Percentiles rank a stretch among this genome's conserved stretches.
These are phyloP conservation scores for Mucor irregularis DNA, from an alignment of 371 early-diverging fungal species.

Conservation along the genomic window DNA sequence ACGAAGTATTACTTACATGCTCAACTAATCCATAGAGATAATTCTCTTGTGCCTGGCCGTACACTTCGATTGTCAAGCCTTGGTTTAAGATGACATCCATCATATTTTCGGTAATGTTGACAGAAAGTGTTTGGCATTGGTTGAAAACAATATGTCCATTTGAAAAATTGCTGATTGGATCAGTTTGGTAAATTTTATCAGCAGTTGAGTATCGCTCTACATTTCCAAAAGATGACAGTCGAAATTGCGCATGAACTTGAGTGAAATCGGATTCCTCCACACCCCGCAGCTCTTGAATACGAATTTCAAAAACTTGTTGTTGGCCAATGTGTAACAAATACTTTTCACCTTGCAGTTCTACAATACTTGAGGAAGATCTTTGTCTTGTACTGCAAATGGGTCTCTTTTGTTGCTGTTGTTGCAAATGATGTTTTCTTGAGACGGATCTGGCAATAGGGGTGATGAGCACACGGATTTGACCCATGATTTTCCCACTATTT, in stretches of 20 bases:
- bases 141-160: constrained; percentile 53
- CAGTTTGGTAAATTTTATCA: constrained; percentile 67
- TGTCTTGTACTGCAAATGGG: constrained; percentile 4
- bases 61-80: constrained; percentile 58
- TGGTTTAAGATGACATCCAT: constrained; percentile 49
- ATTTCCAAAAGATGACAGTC: constrained; percentile 60
- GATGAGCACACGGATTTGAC: constrained; percentile 46
- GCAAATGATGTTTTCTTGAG: constrained; percentile 14
- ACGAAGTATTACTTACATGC: constrained; percentile 6
- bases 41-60: constrained; percentile 53
- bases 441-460: constrained; percentile 43
- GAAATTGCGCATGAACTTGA: constrained; percentile 78
- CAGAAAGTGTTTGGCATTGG: constrained; percentile 61
- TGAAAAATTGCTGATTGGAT: constrained; percentile 59
- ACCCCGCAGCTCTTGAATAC: constrained; percentile 63
- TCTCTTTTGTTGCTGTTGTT: neutral
- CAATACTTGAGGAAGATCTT: neutral
- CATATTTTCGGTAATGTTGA: constrained; percentile 46
- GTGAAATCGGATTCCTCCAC: constrained; percentile 64
- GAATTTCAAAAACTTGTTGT: constrained; percentile 70
- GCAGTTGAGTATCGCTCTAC: constrained; percentile 32
- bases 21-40: constrained; percentile 23
- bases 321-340: constrained; percentile 46
- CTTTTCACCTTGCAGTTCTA: constrained; percentile 7
- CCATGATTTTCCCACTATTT: constrained; percentile 53